Base-by-base conservation (phyloP, 805 yeast species). In the Monosporozyma aerobia region DNA sequence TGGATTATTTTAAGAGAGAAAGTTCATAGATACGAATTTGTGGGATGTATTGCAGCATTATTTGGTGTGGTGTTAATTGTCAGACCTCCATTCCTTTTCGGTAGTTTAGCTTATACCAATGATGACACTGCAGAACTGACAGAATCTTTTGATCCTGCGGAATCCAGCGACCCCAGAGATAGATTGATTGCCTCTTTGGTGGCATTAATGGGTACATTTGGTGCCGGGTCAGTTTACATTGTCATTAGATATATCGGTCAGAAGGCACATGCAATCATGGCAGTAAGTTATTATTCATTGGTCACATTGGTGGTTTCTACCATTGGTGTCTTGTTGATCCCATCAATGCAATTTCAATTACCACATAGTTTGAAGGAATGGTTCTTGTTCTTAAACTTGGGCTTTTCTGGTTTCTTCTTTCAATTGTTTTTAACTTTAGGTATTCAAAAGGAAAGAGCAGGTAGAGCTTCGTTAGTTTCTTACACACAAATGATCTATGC, bases 401-500 rank as follows among this genome's bases (percentile, higher is more conserved):
- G 96, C 2, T 55, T 84, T 2, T 76, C 86, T 51, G 97, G 97
- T 0, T 90, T 90, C 67, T 69, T 82, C 54, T 85, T 85, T 83
- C 97, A 90, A 66, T 83, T 82, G 61, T 70, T 83, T 39, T 68
- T 87, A 48, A 87, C 97, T 0, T 81, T 87, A 8, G 97, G 96
- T 0, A 77, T 90, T 49, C 95, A 88, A 65, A 73, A 87, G 51
- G 96, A 87, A 56, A 72, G 73, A 50, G 95, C 96, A 0, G 81
- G 89, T 3, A 76, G 86, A 53, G 87, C 90, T 0, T 76, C 90
- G 11, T 75, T 87, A 55, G 82, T 88, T 80, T 71, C 78, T 2
- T 90, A 90, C 64, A 76, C 90, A 1, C 87, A 83, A 62, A 77
- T 90, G 75, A 70, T 90, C 1, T 88, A 84, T 69, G 92, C 96